Conservation (phyloP, 2,329 filamentous ascomycete species). For the Kalmusia sp. region DNA sequence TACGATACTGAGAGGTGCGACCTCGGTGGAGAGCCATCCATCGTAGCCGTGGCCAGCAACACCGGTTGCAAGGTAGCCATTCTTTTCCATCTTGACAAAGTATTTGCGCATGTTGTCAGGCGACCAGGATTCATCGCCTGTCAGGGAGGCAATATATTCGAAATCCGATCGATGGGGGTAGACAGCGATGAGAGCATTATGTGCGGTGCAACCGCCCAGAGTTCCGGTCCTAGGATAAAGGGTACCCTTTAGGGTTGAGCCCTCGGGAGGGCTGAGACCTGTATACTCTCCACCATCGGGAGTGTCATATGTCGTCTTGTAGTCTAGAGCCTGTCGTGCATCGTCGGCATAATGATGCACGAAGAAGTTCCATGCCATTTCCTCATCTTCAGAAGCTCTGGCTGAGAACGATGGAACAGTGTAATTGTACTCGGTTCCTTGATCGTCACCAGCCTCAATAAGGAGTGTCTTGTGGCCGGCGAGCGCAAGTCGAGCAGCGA, state of each 20-base stretch:
- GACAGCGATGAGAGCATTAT: slow-evolving; percentile 68
- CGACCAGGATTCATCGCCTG: slow-evolving; percentile 67
- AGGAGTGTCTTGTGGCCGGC: slow-evolving; percentile 67
- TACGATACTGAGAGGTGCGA: slow-evolving; percentile 60
- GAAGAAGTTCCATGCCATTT: slow-evolving; percentile 68
- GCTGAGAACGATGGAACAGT: slow-evolving; percentile 63
- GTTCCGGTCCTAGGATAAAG: slow-evolving; percentile 65
- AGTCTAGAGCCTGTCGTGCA: slow-evolving; percentile 60
- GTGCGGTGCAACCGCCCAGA: slow-evolving; percentile 65
- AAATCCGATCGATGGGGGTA: slow-evolving; percentile 68
- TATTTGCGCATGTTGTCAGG: slow-evolving; percentile 66
- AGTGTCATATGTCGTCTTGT: slow-evolving; percentile 64
- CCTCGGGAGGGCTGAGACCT: slow-evolving; percentile 61
- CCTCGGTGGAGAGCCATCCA: slow-evolving; percentile 63
- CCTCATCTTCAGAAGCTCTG: slow-evolving; percentile 62
- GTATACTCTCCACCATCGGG: slow-evolving; percentile 49
- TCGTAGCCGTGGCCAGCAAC: slow-evolving; percentile 61
- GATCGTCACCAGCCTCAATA: slow-evolving; percentile 67
- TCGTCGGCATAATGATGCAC: slow-evolving; percentile 67
- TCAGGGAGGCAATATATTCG: slow-evolving; percentile 63
- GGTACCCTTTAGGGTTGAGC: slow-evolving; percentile 60
- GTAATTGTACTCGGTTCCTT: slow-evolving; percentile 58
- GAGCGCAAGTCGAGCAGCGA: slow-evolving; percentile 63
- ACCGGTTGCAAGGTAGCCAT: slow-evolving; percentile 56
- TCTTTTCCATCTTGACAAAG: slow-evolving; percentile 63